phyloP scores from a whole-genome alignment of 768 basidiomycete genomes.

The Naganishia antarctica region DNA sequence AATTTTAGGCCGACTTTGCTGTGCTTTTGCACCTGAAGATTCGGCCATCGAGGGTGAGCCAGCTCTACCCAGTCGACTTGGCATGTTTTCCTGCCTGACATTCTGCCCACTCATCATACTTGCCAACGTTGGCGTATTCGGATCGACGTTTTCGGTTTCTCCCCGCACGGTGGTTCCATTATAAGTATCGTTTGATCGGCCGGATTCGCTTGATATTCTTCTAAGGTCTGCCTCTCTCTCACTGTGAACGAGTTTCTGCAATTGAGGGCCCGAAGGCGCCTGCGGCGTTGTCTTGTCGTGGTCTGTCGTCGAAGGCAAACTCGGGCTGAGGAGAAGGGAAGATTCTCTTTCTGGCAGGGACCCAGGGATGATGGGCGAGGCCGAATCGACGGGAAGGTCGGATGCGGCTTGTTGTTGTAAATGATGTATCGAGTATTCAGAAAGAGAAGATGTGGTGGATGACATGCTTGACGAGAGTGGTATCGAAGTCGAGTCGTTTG shows the following conservation, averaged over 20 bases:
- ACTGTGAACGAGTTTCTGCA: constrained; percentile 4
- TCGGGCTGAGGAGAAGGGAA: neutral
- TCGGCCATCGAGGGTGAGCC: neutral
- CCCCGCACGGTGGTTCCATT: neutral
- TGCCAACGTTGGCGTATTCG: neutral
- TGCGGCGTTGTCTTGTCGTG: neutral
- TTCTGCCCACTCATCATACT: neutral
- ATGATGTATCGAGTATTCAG: constrained; percentile 6
- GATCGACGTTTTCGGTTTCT: neutral
- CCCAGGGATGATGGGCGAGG: neutral
- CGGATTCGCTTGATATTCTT: constrained; percentile 1
- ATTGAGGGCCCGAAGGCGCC: neutral
- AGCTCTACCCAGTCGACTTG: neutral
- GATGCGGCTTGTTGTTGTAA: neutral
- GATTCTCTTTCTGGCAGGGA: constrained; percentile 14
- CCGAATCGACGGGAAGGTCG: neutral
- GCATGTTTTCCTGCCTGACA: neutral
- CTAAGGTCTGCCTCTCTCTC: neutral
- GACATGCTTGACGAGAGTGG: constrained; percentile 15
- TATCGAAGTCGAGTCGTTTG: constrained; percentile 1
- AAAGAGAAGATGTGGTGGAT: constrained; percentile 7
- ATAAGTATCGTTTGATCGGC: neutral
- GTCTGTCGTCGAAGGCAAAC: neutral
- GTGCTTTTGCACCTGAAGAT: neutral
- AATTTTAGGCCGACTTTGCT: constrained; percentile 1